These are phyloP conservation scores for Ostreobium quekettii DNA, from an alignment of 139 green algal genomes.

Conservation along the genomic window DNA sequence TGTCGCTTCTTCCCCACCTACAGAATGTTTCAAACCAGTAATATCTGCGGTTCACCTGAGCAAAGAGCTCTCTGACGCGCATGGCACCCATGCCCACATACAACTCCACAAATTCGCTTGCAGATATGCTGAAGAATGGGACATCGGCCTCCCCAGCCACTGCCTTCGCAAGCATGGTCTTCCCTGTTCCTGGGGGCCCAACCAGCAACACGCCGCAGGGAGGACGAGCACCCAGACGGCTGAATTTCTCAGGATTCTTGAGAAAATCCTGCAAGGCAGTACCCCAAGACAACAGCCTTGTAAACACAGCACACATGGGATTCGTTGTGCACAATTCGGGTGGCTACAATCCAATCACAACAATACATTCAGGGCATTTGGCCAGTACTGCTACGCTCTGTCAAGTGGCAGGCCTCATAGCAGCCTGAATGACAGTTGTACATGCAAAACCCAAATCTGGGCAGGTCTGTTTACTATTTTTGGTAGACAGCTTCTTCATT, in stretches of 20 bases:
- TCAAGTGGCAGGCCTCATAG: too few species aligned
- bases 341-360: neutral
- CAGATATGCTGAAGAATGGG: conserved; percentile 75
- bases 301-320: too few species aligned
- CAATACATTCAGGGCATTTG: neutral
- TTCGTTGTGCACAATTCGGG: too few species aligned
- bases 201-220: conserved; percentile 71
- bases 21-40: too few species aligned
- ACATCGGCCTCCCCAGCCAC: conserved; percentile 65
- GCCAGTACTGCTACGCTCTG: too few species aligned
- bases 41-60: too few species aligned
- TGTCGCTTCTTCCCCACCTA: too few species aligned
- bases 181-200: conserved; percentile 68
- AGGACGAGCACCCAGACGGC: conserved; percentile 54
- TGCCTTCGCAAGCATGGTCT: conserved; percentile 61
- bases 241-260: conserved; percentile 58
- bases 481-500: too few species aligned
- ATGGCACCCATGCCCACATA: conserved; percentile 89
- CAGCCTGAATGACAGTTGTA: too few species aligned
- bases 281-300: neutral
- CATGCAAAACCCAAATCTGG: too few species aligned
- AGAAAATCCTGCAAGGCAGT: conserved; percentile 53
- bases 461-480: too few species aligned
- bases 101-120: conserved; percentile 84
- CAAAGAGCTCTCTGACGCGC: conserved; percentile 75